Conservation (phyloP, 805 yeast genomes). For the Sugiyamaella floridensis region DNA sequence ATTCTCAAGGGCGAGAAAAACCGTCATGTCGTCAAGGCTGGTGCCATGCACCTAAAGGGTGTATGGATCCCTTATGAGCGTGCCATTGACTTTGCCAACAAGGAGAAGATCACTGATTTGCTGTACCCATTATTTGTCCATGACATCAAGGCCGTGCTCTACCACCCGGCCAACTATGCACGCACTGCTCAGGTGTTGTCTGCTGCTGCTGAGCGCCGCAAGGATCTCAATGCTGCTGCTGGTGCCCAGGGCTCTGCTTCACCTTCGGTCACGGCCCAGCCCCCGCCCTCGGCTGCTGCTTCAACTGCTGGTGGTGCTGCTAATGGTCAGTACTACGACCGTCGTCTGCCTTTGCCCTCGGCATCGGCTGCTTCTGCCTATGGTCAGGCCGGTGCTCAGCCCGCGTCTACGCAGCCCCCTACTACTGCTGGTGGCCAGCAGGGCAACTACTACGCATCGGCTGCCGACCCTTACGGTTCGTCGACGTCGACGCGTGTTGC, state of each 20-base stretch:
- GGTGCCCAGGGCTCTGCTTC: constrained; percentile 7
- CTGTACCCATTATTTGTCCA: constrained; percentile 66
- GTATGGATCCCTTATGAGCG: constrained; percentile 86
- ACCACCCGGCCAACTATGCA: constrained; percentile 27
- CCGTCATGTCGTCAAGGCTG: constrained; percentile 76
- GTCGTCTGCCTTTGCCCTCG: constrained; percentile 9
- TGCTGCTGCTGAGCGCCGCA: constrained; percentile 29
- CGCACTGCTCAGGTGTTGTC: constrained; percentile 29
- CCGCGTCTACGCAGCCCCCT: neutral
- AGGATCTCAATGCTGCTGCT: constrained; percentile 15
- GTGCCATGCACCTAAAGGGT: constrained; percentile 84
- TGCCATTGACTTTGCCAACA: constrained; percentile 73
- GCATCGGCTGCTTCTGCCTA: neutral
- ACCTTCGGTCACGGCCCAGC: constrained; percentile 4
- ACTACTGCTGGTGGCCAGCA: neutral
- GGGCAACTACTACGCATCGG: neutral
- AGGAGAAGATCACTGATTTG: constrained; percentile 64
- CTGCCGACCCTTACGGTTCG: neutral
- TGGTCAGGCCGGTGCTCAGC: neutral
- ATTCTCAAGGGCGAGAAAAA: constrained; percentile 70
- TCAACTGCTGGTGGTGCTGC: neutral
- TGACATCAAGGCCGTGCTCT: constrained; percentile 42
- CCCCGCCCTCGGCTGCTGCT: constrained; percentile 1
- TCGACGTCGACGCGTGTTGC: neutral
- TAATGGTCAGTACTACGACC: constrained; percentile 10